phyloP scores from a whole-genome alignment of 2,329 filamentous ascomycete genomes.

The Exophiala sp. region DNA sequence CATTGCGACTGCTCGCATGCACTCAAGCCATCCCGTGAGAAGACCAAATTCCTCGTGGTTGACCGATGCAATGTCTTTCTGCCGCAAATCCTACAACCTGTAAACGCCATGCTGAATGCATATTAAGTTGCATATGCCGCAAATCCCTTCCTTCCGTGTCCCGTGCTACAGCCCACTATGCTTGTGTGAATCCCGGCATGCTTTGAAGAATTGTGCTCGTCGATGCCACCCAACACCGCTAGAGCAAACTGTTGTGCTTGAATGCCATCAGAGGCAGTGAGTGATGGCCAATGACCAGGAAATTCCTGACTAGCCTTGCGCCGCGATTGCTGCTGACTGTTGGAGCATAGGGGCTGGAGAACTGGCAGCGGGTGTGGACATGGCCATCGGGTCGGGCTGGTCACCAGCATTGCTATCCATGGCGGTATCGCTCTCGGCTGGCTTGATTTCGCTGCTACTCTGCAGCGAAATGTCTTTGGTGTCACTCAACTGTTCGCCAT shows the following conservation, averaged over 20 bases:
- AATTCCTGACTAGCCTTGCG: slow-evolving; percentile 28
- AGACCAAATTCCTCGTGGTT: neutral
- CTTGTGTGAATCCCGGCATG: slow-evolving; percentile 2
- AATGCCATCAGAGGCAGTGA: neutral
- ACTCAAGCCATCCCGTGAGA: neutral
- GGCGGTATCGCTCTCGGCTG: slow-evolving; percentile 53
- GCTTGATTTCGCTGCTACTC: slow-evolving; percentile 52
- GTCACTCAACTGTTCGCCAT: slow-evolving; percentile 56
- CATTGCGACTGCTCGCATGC: neutral
- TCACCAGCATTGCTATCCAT: slow-evolving; percentile 52
- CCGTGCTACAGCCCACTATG: neutral
- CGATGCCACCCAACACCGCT: too few relatives aligned
- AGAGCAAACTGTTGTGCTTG: too few relatives aligned
- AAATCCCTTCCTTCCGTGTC: neutral
- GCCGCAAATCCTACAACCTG: neutral
- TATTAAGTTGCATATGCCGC: neutral
- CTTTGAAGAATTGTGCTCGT: neutral
- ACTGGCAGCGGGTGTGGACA: slow-evolving; percentile 44
- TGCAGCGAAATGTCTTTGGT: slow-evolving; percentile 49
- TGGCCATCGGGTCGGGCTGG: slow-evolving; percentile 39
- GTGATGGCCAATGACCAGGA: neutral
- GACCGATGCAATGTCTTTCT: neutral
- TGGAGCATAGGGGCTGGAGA: slow-evolving; percentile 44
- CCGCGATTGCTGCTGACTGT: slow-evolving; percentile 36
- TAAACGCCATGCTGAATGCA: neutral